phyloP scores from a whole-genome alignment of 2,329 filamentous ascomycete species.

The Botrytis aclada region DNA sequence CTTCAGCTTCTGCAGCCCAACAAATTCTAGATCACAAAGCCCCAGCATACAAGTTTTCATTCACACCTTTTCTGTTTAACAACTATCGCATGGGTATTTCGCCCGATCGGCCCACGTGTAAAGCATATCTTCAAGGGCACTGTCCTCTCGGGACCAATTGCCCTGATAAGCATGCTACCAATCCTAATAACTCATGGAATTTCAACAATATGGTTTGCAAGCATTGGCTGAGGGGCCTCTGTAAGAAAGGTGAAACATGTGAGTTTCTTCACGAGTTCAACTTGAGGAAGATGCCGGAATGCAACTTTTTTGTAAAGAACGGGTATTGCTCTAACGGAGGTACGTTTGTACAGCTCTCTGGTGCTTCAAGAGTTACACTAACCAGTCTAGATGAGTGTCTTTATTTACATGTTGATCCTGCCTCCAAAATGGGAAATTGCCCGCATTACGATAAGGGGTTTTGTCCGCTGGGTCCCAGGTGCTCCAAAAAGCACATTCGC shows the following conservation, averaged over 20 bases:
- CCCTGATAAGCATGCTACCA: conserved; percentile 71
- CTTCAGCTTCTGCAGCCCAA: conserved; percentile 22
- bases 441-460: conserved; percentile 94
- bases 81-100: conserved; percentile 84
- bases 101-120: conserved; percentile 76
- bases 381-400: conserved; percentile 72
- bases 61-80: conserved; percentile 78
- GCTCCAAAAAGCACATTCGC: conserved; percentile 84
- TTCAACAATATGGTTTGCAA: conserved; percentile 92
- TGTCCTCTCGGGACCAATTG: conserved; percentile 83
- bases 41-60: conserved; percentile 69
- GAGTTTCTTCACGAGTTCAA: conserved; percentile 99
- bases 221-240: conserved; percentile 94
- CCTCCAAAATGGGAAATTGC: conserved; percentile 74
- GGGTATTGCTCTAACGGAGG: conserved; percentile 89
- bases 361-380: conserved; percentile 13
- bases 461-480: conserved; percentile 83
- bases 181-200: conserved; percentile 42
- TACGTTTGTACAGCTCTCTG: conserved; percentile 22
- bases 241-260: conserved; percentile 95
- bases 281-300: conserved; percentile 95
- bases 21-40: conserved; percentile 56
- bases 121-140: conserved; percentile 78
- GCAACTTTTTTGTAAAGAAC: conserved; percentile 91
- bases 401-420: conserved; percentile 84